Evolutionary conservation across 805 yeast species (phyloP).

Genomic region (Candida adriatica): DNA sequence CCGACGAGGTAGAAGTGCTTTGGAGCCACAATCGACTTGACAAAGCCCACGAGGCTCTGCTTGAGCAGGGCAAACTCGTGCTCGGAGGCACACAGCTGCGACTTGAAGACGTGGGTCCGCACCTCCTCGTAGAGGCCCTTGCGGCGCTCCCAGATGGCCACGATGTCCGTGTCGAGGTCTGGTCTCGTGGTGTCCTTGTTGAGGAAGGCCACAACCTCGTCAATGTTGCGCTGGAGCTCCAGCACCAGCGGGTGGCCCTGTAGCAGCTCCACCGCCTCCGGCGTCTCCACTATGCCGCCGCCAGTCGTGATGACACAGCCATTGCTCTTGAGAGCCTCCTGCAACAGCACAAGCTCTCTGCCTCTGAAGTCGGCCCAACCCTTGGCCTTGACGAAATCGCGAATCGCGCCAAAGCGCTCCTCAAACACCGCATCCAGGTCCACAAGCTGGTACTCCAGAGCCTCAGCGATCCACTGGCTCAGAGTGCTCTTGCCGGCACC

Average conservation of each 20-base stretch:
- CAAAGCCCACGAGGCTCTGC: slow-evolving; percentile 49
- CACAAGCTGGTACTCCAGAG: slow-evolving; percentile 56
- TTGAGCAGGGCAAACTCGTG: slow-evolving; percentile 51
- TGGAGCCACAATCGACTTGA: slow-evolving; percentile 55
- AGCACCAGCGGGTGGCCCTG: slow-evolving; percentile 73
- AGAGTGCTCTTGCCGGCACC: slow-evolving; percentile 94
- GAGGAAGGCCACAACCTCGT: slow-evolving; percentile 70
- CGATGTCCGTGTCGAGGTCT: slow-evolving; percentile 65
- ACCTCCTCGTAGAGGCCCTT: slow-evolving; percentile 73
- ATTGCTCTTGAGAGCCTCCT: slow-evolving; percentile 33
- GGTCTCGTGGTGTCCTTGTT: slow-evolving; percentile 81
- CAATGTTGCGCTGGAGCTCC: slow-evolving; percentile 84
- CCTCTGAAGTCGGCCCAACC: slow-evolving; percentile 90
- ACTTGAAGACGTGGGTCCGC: slow-evolving; percentile 70
- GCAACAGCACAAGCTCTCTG: slow-evolving; percentile 52
- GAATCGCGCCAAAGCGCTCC: slow-evolving; percentile 42
- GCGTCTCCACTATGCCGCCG: slow-evolving; percentile 88
- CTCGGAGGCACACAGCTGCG: slow-evolving; percentile 58
- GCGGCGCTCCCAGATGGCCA: slow-evolving; percentile 79
- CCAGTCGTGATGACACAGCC: slow-evolving; percentile 81
- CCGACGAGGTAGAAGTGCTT: slow-evolving; percentile 69
- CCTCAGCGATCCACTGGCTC: slow-evolving; percentile 69
- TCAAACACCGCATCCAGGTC: slow-evolving; percentile 79
- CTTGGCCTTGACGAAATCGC: slow-evolving; percentile 48
- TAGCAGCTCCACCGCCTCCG: slow-evolving; percentile 57